These are phyloP conservation scores for Trypanosoma mega DNA, from an alignment of 208 protist genomes.

Conservation along the genomic window DNA sequence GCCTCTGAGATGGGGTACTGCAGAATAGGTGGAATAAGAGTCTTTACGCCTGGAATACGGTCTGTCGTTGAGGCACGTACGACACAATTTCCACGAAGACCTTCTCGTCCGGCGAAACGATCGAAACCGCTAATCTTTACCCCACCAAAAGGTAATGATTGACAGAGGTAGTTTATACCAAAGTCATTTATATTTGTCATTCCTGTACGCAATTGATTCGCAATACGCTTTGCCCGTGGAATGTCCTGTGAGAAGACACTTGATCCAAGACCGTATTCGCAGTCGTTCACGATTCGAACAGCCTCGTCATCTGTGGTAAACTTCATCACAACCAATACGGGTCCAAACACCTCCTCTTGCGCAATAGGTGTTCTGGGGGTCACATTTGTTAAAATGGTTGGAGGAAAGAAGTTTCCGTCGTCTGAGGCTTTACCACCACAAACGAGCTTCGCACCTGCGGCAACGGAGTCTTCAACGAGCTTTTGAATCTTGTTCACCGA, in stretches of 20 bases:
- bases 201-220: slow-evolving; percentile 73
- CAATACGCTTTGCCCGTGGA: slow-evolving; percentile 79
- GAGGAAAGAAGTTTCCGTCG: slow-evolving; percentile 78
- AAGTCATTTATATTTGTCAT: slow-evolving; percentile 95
- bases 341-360: slow-evolving; percentile 95
- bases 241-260: slow-evolving; percentile 87
- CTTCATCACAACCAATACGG: slow-evolving; percentile 90
- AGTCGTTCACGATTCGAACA: slow-evolving; percentile 86
- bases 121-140: slow-evolving; percentile 96
- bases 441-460: slow-evolving; percentile 82
- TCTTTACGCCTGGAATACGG: slow-evolving; percentile 87
- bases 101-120: slow-evolving; percentile 93
- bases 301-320: slow-evolving; percentile 88
- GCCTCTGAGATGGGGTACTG: slow-evolving; percentile 80
- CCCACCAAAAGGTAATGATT: slow-evolving; percentile 96
- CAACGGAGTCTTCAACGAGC: slow-evolving; percentile 88
- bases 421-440: slow-evolving; percentile 74
- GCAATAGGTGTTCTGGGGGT: slow-evolving; percentile 87
- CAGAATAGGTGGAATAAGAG: slow-evolving; percentile 71
- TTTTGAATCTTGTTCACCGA: slow-evolving; percentile 90
- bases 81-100: slow-evolving; percentile 91
- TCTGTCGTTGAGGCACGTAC: slow-evolving; percentile 82
- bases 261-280: slow-evolving; percentile 89
- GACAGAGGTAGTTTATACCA: slow-evolving; percentile 95
- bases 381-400: slow-evolving; percentile 92